Conservation (phyloP, 352 stramenopile genomes). For the Blastocystis sp. region DNA sequence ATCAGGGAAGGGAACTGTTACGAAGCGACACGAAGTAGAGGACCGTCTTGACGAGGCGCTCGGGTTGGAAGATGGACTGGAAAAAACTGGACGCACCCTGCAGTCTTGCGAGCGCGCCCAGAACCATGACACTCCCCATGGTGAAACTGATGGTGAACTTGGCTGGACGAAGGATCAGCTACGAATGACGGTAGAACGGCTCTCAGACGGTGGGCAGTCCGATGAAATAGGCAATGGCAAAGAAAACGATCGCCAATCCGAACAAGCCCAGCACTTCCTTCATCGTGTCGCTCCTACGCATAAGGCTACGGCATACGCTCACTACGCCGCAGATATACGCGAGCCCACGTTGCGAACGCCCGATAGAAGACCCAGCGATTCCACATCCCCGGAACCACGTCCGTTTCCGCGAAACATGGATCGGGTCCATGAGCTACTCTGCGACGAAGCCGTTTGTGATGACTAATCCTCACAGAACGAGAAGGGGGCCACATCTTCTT, state of each 20-base stretch:
- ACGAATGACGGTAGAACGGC: neutral
- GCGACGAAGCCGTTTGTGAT: neutral
- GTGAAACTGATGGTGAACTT: constrained; percentile 74
- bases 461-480: neutral
- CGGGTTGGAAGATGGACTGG: constrained; percentile 3
- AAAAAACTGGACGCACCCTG: constrained; percentile 17
- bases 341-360: constrained; percentile 12
- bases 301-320: neutral
- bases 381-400: constrained; percentile 15
- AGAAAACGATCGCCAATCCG: constrained; percentile 63
- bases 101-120: constrained; percentile 43
- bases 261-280: constrained; percentile 56
- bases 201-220: constrained; percentile 53
- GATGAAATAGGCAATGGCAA: constrained; percentile 68
- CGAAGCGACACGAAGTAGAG: constrained; percentile 32
- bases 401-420: neutral
- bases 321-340: constrained; percentile 12
- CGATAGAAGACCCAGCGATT: constrained; percentile 32
- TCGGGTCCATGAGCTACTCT: neutral
- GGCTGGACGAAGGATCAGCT: constrained; percentile 54
- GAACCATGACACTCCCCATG: constrained; percentile 62
- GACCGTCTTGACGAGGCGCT: constrained; percentile 27
- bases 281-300: constrained; percentile 32
- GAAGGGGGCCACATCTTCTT: neutral
- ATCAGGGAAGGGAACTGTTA: neutral